Conservation (phyloP, 176 grass and related monocot genomes). For the Elymus sibiricus region DNA sequence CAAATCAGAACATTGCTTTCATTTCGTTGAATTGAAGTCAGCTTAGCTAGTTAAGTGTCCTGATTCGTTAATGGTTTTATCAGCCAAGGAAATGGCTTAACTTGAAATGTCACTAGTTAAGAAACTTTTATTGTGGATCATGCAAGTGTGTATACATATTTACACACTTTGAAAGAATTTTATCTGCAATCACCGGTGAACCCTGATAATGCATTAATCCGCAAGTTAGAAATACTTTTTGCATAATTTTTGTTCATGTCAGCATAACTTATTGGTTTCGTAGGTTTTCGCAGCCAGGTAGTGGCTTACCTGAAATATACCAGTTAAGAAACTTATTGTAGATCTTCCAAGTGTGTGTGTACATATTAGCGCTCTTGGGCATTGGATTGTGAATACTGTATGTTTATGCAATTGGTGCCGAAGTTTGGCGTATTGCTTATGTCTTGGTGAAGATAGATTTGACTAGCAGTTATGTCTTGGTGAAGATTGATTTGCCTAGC, state of each 20-base stretch:
- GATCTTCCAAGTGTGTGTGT: no score
- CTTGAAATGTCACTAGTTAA: no score
- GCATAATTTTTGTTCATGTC: not conserved
- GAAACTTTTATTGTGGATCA: no score
- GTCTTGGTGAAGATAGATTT: conserved; percentile 8
- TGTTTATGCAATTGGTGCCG: not conserved
- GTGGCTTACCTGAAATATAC: not conserved
- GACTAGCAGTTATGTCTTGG: not conserved
- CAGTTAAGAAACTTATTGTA: no score
- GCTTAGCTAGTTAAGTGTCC: no score
- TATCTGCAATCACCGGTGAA: not conserved
- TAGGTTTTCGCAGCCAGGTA: not conserved
- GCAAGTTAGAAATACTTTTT: not conserved
- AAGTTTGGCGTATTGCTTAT: not conserved
- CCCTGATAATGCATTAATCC: not conserved
- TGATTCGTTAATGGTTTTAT: no score
- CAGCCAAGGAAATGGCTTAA: no score
- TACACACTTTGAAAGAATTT: not conserved
- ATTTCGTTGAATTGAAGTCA: no score
- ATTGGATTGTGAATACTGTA: no score
- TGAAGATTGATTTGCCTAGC: conserved; percentile 25
- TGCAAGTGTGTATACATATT: not conserved
- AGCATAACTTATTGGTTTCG: not conserved
- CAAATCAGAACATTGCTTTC: no score
- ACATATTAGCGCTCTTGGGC: no score